These are phyloP conservation scores for Poa pratensis DNA, from an alignment of 176 grass and related monocot species.

Conservation along the genomic window DNA sequence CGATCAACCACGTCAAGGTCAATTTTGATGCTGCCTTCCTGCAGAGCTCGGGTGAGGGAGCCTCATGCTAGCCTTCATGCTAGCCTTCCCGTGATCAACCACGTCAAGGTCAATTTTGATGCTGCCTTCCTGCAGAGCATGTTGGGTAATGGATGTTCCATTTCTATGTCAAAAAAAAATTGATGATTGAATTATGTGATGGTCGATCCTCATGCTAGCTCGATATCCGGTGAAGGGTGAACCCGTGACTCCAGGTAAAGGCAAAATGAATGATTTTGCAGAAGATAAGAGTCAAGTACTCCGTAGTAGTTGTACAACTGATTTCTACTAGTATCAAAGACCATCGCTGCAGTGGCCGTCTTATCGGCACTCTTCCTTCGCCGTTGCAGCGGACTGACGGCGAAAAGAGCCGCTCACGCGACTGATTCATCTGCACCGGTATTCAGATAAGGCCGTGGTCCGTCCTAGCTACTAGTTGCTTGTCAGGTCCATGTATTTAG, in stretches of 20 bases:
- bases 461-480: not conserved
- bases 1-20: too few relatives aligned
- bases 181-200: not conserved
- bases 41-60: too few relatives aligned
- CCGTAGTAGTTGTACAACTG: too few relatives aligned
- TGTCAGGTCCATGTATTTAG: not conserved
- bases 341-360: not conserved
- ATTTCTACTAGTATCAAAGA: not conserved
- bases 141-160: too few relatives aligned
- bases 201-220: not conserved
- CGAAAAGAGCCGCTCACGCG: not conserved
- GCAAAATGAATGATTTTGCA: not conserved
- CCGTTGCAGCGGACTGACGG: not conserved
- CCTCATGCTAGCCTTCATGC: too few relatives aligned
- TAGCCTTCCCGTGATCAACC: too few relatives aligned
- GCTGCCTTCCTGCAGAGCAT: too few relatives aligned
- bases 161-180: not conserved
- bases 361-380: not conserved
- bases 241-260: not conserved
- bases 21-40: too few relatives aligned
- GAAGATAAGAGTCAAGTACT: too few relatives aligned
- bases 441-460: not conserved
- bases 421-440: not conserved
- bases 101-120: too few relatives aligned
- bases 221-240: not conserved